Evolutionary conservation across 495 filamentous ascomycete species (phyloP), one percentile per base, ranked within the genome.

Genomic region (Lepidopterella palustris): DNA sequence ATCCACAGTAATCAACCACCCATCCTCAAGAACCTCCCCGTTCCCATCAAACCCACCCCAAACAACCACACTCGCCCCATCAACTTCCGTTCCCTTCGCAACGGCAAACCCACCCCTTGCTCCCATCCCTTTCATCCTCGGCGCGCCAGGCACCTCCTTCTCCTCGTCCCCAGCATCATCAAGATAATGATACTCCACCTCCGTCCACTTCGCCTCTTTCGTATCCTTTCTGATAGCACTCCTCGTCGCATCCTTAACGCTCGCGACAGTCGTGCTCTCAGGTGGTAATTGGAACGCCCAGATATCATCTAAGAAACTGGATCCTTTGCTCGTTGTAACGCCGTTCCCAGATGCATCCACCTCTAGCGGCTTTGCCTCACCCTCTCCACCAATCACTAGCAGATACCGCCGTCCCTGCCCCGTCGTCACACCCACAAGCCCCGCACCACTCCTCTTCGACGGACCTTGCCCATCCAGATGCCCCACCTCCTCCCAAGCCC

Each of bases 241-340:
- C 24, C 65, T 52, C 35, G 61, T 55, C 8, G 75, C 74, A 58
- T 85, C 81, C 24, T 79, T 77, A 24, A 83, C 59, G 45, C 72
- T 75, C 5, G 82, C 81, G 9, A 77, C 71, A 6, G 75, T 78
- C 71, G 75, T 74, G 39, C 77, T 75, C 80, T 64, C 72, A 0
- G 78, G 69, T 62, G 79, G 72, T 8, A 87, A 57, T 45, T 73
- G 70, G 47, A 71, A 67, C 26, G 67, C 53, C 70, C 70, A 73
- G 42, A 72, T 61, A 54, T 72, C 70, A 21, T 67, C 71, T 63
- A 50, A 74, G 18, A 57, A 48, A 1, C 1, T 31, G 11, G 51
- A 71, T 18, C 73, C 78, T 18, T 42, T 18, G 9, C 18, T 18
- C 35, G 35, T 18, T 18, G 65, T 71, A 75, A 35, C 81, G 68